Base-by-base conservation (phyloP, 1,284 basidiomycete genomes). In the Filobasidium uniguttulatum region DNA sequence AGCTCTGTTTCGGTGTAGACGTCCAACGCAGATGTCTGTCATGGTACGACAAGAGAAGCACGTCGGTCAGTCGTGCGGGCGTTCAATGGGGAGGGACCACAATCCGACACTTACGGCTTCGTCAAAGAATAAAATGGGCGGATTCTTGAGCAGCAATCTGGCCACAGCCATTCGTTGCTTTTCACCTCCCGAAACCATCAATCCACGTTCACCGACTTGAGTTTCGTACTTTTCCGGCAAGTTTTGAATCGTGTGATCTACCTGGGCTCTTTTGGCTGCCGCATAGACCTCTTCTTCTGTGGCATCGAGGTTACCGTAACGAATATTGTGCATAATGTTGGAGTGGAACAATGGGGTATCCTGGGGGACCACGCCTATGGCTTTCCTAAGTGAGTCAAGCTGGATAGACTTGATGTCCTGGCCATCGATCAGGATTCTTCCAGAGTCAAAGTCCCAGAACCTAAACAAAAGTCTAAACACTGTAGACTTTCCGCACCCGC, bases 141-240 rank as follows among this genome's bases (percentile, higher is more conserved):
- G 88, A 65, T 98, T 84, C 71, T 97, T 97, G 44, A 98, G 70
- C 59, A 98, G 69, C 37, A 94, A 80, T 15, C 94, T 73, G 5
- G 93, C 94, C 12, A 98, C 86, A 0, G 93, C 94, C 56, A 98
- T 68, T 37, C 94, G 72, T 73, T 98, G 93, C 69, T 98, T 97
- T 74, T 98, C 93, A 0, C 94, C 93, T 0, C 93, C 93, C 14
- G 86, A 90, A 50, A 98, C 89, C 94, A 98, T 97, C 62, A 97
- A 67, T 1, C 93, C 93, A 22, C 93, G 73, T 69, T 98, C 93
- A 1, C 93, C 94, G 9, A 98, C 94, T 62, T 85, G 83, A 7
- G 93, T 98, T 36, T 70, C 62, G 67, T 93, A 98, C 45, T 83
- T 82, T 3, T 90, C 84, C 0, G 90, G 89, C 31, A 98, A 70